phyloP scores from a whole-genome alignment of 169 alveolate genomes.

The Plasmodium vivax region DNA sequence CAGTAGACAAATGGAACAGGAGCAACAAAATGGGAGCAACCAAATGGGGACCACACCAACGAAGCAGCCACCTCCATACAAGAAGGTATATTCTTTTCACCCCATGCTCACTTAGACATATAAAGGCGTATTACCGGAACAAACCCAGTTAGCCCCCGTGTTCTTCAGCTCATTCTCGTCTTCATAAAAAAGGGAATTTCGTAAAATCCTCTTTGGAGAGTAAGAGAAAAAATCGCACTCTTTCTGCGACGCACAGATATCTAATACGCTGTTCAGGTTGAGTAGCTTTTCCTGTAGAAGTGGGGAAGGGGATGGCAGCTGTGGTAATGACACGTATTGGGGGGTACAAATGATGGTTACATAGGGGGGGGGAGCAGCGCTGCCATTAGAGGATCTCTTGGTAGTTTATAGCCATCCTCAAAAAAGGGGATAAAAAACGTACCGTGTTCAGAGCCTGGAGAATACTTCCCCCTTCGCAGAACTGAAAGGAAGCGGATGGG shows the following conservation, averaged over 20 bases:
- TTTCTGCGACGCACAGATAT: conserved; percentile 35
- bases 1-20: not conserved
- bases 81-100: not conserved
- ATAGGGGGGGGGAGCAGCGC: not conserved
- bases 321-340: not conserved
- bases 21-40: not conserved
- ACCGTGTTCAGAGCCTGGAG: conserved; percentile 32
- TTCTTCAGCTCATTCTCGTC: conserved; percentile 22
- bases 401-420: not conserved
- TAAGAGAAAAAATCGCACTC: conserved; percentile 56
- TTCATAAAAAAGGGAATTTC: conserved; percentile 60
- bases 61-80: not conserved
- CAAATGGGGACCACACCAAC: not conserved
- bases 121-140: conserved; percentile 29
- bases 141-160: conserved; percentile 65
- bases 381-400: not conserved
- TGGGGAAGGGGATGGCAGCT: not conserved
- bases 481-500: not conserved
- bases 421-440: not conserved
- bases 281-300: conserved; percentile 34
- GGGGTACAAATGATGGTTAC: not conserved
- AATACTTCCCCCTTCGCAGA: conserved; percentile 45
- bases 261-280: conserved; percentile 32
- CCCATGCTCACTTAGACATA: not conserved
- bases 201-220: conserved; percentile 20